These are phyloP conservation scores for Mrakiaceae sp. DNA, from an alignment of 1,284 basidiomycete genomes.

Conservation along the genomic window DNA sequence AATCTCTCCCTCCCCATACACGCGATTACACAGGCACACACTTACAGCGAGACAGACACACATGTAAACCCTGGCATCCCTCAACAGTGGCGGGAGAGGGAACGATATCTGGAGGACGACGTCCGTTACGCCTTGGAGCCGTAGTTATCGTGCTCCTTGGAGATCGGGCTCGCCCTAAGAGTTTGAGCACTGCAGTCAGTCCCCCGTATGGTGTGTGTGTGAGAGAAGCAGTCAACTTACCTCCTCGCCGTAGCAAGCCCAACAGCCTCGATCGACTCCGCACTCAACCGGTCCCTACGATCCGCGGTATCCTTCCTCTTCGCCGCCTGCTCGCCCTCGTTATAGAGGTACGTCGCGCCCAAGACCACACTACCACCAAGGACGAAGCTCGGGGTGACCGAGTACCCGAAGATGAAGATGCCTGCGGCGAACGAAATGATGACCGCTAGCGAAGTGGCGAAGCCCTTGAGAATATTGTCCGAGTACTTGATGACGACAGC, in stretches of 20 bases:
- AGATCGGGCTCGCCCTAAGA: no score
- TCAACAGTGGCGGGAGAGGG: no score
- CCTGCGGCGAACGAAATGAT: slow-evolving; percentile 74
- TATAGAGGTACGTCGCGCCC: slow-evolving; percentile 72
- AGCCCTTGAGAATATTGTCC: slow-evolving; percentile 79
- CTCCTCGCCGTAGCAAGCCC: neutral
- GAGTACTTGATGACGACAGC: slow-evolving; percentile 45
- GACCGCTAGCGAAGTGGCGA: slow-evolving; percentile 75
- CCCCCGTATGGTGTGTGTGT: no score
- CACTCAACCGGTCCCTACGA: neutral
- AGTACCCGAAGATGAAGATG: slow-evolving; percentile 66
- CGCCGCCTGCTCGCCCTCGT: slow-evolving; percentile 36
- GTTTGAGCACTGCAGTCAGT: no score
- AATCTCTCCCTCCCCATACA: no score
- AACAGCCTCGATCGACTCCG: neutral
- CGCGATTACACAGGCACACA: no score
- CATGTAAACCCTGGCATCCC: no score
- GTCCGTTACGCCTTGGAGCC: no score
- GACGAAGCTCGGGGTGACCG: slow-evolving; percentile 63
- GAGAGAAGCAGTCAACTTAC: neutral
- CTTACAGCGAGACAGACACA: no score
- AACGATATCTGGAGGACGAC: no score
- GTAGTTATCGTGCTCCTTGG: no score
- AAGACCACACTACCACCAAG: slow-evolving; percentile 64
- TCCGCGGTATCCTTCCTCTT: neutral